phyloP scores from a whole-genome alignment of 495 filamentous ascomycete genomes.

The Neurospora tetrasperma region DNA sequence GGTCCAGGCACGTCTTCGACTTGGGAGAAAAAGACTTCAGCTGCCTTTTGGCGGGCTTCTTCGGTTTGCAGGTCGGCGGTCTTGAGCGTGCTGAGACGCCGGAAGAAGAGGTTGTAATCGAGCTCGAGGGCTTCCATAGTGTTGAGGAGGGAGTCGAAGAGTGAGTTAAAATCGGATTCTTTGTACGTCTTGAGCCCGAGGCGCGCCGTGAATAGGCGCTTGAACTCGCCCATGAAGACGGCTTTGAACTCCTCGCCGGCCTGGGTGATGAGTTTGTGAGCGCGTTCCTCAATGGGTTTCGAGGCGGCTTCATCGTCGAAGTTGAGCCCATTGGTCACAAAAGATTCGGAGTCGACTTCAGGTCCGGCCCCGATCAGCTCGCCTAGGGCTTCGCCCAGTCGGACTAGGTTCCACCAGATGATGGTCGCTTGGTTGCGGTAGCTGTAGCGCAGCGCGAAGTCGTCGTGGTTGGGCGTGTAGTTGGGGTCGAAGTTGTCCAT shows the following conservation, averaged over 20 bases:
- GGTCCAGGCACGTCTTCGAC: constrained; percentile 48
- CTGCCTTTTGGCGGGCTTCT: constrained; percentile 44
- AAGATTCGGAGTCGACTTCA: constrained; percentile 55
- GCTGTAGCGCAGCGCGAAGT: constrained; percentile 72
- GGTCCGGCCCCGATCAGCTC: constrained; percentile 72
- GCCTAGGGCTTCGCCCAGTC: constrained; percentile 81
- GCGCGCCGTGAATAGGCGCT: constrained; percentile 62
- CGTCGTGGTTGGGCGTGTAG: constrained; percentile 97
- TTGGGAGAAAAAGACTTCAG: constrained; percentile 58
- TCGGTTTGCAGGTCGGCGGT: constrained; percentile 50
- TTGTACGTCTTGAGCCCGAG: constrained; percentile 60
- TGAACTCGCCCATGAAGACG: constrained; percentile 80
- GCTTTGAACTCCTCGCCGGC: constrained; percentile 76
- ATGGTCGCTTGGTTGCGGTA: constrained; percentile 92
- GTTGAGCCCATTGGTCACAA: constrained; percentile 59
- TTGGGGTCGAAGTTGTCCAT: constrained; percentile 89
- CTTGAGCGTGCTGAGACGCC: constrained; percentile 52
- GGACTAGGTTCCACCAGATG: constrained; percentile 97
- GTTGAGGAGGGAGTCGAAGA: constrained; percentile 76
- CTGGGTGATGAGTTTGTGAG: constrained; percentile 68
- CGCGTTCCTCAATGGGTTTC: constrained; percentile 60
- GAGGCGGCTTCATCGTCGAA: constrained; percentile 43
- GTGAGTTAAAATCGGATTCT: constrained; percentile 60
- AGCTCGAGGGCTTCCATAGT: constrained; percentile 66
- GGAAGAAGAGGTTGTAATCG: constrained; percentile 90